Conservation (phyloP, 305 asterid genomes). For the Fraxinus dipetala region DNA sequence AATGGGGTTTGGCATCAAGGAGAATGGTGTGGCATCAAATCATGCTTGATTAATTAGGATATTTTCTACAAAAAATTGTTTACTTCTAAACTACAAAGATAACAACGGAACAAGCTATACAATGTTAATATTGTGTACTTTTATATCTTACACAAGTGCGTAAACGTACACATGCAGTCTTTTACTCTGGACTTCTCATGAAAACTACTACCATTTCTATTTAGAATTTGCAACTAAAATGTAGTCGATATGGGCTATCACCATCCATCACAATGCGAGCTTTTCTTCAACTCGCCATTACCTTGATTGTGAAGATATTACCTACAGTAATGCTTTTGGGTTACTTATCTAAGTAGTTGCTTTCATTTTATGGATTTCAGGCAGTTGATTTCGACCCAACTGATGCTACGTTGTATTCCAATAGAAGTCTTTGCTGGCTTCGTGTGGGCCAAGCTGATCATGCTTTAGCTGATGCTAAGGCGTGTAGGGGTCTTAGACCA, state of each 20-base stretch:
- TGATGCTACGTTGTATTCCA: conserved; percentile 57
- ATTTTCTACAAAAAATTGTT: too few relatives aligned
- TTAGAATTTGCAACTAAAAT: neutral
- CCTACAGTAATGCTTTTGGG: neutral
- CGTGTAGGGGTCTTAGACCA: conserved; percentile 73
- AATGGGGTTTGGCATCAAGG: too few relatives aligned
- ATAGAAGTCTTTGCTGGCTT: conserved; percentile 83
- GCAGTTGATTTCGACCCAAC: conserved; percentile 84
- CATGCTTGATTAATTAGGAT: too few relatives aligned
- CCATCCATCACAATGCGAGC: neutral
- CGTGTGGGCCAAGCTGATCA: conserved; percentile 86
- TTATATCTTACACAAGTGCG: too few relatives aligned
- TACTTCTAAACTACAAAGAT: too few relatives aligned
- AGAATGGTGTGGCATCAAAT: too few relatives aligned
- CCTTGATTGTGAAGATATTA: neutral
- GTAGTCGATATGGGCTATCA: neutral
- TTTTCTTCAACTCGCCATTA: neutral
- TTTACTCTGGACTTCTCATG: neutral
- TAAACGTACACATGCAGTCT: neutral
- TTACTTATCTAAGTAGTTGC: neutral
- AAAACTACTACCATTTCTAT: neutral
- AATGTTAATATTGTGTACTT: too few relatives aligned
- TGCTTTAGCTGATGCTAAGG: conserved; percentile 79
- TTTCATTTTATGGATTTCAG: conserved; percentile 34
- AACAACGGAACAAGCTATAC: too few relatives aligned